Evolutionary conservation across 2,329 filamentous ascomycete species (phyloP), one percentile per base, ranked within the genome.

Genomic region (Aspergillus sp.): DNA sequence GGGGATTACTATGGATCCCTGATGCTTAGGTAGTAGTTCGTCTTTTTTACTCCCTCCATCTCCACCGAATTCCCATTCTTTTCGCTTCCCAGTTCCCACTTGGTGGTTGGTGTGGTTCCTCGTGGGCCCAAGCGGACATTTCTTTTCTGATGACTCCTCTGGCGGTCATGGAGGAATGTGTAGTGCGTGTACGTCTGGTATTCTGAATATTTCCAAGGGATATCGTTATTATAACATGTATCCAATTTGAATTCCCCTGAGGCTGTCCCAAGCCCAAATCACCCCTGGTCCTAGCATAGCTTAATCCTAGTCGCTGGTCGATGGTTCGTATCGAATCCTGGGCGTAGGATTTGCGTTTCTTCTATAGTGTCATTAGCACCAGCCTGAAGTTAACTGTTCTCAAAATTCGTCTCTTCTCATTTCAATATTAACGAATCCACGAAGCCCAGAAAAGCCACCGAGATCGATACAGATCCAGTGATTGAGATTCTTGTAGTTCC

Each of bases 121-220:
- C 55, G 49, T 57, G 55, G 55, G 55, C 44, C 55, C 49, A 55
- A 55, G 53, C 53, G 53, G 40, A 49, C 40, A 53, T 46, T 55
- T 52, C 52, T 55, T 52, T 49, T 54, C 44, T 40, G 25, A 29
- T 29, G 25, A 10, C 25, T 29, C 25, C 25, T 29, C 25, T 29
- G 5, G 34, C 14, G 34, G 34, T 38, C 11, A 38, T 4, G 7
- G 34, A 17, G 34, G 34, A 17, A n/a, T 10, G 34, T 38, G 7
- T 29, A 10, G 9, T 29, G 25, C 25, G 7, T 7, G 9, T 11
- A 29, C 9, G 25, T 11, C 11, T 29, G 7, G 9, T 7, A 29
- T 29, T 29, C 25, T 6, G 25, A 29, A 10, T 6, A 11, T 7
- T 7, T 29, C 25, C 9, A 10, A 29, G 25, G 25, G 9, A 29